Conservation (phyloP, 192 early-diverging fungal species). For the Coemansia sp. region DNA sequence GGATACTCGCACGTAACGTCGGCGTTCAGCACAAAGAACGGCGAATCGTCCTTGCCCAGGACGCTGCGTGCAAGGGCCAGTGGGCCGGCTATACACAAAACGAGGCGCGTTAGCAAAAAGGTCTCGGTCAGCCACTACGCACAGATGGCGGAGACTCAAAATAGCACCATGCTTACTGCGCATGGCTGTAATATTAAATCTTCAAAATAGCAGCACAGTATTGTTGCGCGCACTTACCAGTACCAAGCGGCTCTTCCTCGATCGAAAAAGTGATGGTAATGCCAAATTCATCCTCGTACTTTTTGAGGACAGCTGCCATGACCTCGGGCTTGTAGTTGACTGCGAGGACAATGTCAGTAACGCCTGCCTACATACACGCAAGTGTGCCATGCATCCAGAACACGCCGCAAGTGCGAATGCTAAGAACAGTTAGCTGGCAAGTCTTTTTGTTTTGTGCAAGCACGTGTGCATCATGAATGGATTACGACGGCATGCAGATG, state of each 20-base stretch:
- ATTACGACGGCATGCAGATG: background rate
- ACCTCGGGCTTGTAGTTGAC: constrained; percentile 99
- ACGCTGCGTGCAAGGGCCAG: constrained; percentile 92
- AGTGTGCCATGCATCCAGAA: background rate
- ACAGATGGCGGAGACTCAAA: constrained; percentile 1
- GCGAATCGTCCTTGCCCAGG: constrained; percentile 85
- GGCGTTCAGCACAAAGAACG: constrained; percentile 98
- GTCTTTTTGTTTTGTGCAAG: background rate
- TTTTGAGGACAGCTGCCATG: constrained; percentile 91
- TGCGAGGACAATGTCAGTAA: constrained; percentile 95
- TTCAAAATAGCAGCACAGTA: constrained; percentile 21
- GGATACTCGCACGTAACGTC: constrained; percentile 99
- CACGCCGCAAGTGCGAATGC: background rate
- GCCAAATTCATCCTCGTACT: constrained; percentile 89
- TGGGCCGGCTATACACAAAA: constrained; percentile 67
- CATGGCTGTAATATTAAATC: background rate
- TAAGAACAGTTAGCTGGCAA: background rate
- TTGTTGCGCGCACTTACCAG: constrained; percentile 44
- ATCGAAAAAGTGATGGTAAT: constrained; percentile 96
- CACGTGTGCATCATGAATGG: constrained; percentile 2
- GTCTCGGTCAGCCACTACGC: background rate
- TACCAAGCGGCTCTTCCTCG: constrained; percentile 95
- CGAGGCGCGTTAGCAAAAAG: background rate
- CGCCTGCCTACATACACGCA: constrained; percentile 76
- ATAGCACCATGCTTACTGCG: background rate